phyloP scores from a whole-genome alignment of 805 yeast genomes.

The baker's yeast (Saccharomyces cerevisiae) region DNA sequence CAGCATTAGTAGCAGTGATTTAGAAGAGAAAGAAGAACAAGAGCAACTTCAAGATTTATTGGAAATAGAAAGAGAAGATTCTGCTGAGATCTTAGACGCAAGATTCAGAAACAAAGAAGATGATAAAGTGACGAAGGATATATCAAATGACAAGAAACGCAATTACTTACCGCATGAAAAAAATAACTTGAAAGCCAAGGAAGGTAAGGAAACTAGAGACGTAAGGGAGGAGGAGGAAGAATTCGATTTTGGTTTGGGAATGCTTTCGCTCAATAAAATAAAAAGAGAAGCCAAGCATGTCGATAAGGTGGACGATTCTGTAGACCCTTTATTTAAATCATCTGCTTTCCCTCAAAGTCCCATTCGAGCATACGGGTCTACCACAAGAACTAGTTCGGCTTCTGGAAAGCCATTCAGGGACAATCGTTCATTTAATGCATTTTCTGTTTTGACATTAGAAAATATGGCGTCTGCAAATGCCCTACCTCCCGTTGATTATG shows the following conservation, averaged over 20 bases:
- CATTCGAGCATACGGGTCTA: background rate
- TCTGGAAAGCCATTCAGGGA: conserved; percentile 4
- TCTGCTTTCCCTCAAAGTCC: conserved; percentile 1
- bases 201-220: conserved; percentile 6
- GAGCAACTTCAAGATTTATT: background rate
- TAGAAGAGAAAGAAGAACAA: conserved; percentile 7
- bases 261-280: conserved; percentile 17
- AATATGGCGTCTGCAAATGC: conserved; percentile 48
- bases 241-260: conserved; percentile 16
- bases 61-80: background rate
- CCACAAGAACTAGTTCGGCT: background rate
- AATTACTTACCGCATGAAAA: background rate
- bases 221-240: conserved; percentile 10
- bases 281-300: conserved; percentile 18
- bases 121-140: background rate
- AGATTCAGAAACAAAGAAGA: conserved; percentile 1
- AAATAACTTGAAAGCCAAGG: background rate
- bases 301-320: conserved; percentile 20
- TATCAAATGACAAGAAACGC: background rate
- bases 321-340: conserved; percentile 24
- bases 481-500: conserved; percentile 45
- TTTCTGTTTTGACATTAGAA: conserved; percentile 38
- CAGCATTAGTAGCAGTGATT: conserved; percentile 1
- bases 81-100: conserved; percentile 8
- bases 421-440: conserved; percentile 1